Base-by-base conservation (phyloP, 257 asterid species). In the Cynanchum wilfordii region DNA sequence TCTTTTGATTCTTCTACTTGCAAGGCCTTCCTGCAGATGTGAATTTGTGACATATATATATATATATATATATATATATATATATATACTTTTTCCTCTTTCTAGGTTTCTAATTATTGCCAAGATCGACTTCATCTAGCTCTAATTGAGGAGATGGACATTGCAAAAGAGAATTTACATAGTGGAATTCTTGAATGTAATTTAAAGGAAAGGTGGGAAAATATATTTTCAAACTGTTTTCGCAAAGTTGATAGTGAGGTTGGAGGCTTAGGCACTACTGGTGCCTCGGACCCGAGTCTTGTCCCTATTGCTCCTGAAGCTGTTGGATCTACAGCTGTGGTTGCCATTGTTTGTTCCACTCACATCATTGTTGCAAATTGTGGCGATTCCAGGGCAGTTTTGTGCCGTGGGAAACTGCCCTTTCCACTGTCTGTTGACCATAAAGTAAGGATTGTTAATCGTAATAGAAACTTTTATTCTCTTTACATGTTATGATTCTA, bases 261-360 rank as follows among this genome's bases (percentile, higher is more conserved):
- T 50, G 92, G 96, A 65, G 97, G 96, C 40, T 73, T 75, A 55
- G 29, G 78, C 60, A 68, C 33, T 49, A 74, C 78, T 22, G 82
- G 71, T 19, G 75, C 65, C 50, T 49, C 44, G 44, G 73, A 72
- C 36, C 68, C 80, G 24, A 69, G 44, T 64, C 78, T 71, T 72
- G 66, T 40, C 44, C 85, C 89, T 12, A 40, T 86, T n/a, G 91
- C 98, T 72, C 97, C 96, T 2, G 96, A 88, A 62, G 87, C 98
- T 8, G 96, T 89, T 75, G 98, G 98, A 76, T 90, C 98, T 57
- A 93, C 98, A 0, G 98, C 97, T 68, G 92, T 89, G 75, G 97
- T 89, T 55, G 93, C 89, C 11, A 66, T 93, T 70, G 86, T 93
- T 77, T 82, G 88, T 66, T 68, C 93, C 4, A 82, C 87, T 7